These are phyloP conservation scores for Colletotrichum coccodes DNA, from an alignment of 2,329 filamentous ascomycete genomes.

Conservation along the genomic window DNA sequence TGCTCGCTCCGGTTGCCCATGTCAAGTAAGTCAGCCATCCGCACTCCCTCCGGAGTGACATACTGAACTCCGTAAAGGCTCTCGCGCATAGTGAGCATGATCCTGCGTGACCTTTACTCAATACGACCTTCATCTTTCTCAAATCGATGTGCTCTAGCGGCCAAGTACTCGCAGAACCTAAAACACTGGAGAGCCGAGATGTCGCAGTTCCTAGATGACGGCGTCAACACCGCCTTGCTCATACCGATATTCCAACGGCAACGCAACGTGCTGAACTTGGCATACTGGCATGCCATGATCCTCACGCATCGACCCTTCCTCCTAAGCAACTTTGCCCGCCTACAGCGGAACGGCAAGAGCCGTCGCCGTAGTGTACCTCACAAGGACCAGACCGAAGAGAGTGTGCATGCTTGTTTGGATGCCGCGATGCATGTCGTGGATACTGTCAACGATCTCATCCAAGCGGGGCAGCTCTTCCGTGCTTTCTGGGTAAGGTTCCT, in stretches of 20 bases:
- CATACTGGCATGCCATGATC: slow-evolving; percentile 54
- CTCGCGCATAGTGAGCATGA: slow-evolving; percentile 46
- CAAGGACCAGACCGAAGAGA: slow-evolving; percentile 31
- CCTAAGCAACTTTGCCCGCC: slow-evolving; percentile 45
- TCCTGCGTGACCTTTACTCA: slow-evolving; percentile 47
- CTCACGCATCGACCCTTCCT: slow-evolving; percentile 51
- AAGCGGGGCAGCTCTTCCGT: slow-evolving; percentile 47
- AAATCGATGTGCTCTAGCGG: slow-evolving; percentile 38
- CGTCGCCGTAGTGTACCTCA: background rate
- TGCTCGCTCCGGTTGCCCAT: slow-evolving; percentile 48
- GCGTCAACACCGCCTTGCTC: slow-evolving; percentile 44
- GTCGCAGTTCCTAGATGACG: slow-evolving; percentile 50
- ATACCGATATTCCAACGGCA: slow-evolving; percentile 53
- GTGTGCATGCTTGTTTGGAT: slow-evolving; percentile 44
- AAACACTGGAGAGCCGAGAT: slow-evolving; percentile 47
- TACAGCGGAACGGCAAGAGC: slow-evolving; percentile 33
- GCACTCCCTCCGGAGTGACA: rapidly evolving
- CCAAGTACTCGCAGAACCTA: slow-evolving; percentile 43
- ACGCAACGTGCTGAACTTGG: slow-evolving; percentile 51
- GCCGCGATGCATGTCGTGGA: slow-evolving; percentile 50
- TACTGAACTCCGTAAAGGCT: slow-evolving; percentile 36
- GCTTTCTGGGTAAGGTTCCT: slow-evolving; percentile 50
- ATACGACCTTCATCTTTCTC: slow-evolving; percentile 45
- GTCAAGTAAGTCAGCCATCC: slow-evolving; percentile 41
- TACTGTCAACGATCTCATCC: slow-evolving; percentile 50